A percentile compares a stretch with the other conserved stretches of the same genome.
phyloP scores from a whole-genome alignment of 345 rosid genomes.

The Microcos paniculata region DNA sequence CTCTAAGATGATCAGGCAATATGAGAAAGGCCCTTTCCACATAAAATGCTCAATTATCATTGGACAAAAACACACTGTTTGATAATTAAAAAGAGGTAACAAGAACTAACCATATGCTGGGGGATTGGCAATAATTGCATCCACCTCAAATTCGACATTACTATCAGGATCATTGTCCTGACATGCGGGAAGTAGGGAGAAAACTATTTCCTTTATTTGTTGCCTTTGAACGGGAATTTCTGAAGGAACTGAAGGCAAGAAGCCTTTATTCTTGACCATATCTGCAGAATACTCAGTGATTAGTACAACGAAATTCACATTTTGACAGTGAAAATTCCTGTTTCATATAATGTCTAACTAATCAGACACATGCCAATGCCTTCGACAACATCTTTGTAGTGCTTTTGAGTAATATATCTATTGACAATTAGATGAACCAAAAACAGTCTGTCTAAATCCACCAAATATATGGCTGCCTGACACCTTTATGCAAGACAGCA shows the following conservation, averaged over 20 bases:
- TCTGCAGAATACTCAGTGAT: constrained; percentile 49
- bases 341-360: background rate
- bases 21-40: background rate
- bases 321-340: background rate
- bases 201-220: constrained; percentile 80
- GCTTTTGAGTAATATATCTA: background rate
- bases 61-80: background rate
- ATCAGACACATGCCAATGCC: background rate
- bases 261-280: constrained; percentile 99
- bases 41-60: background rate
- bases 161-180: constrained; percentile 79
- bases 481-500: background rate
- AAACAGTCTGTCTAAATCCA: background rate
- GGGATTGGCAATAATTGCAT: constrained; percentile 98
- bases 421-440: background rate
- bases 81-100: background rate
- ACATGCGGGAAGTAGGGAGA: constrained; percentile 91
- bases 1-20: background rate
- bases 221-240: constrained; percentile 89
- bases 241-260: constrained; percentile 96
- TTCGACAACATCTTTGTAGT: background rate
- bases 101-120: constrained; percentile 84
- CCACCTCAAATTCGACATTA: constrained; percentile 75
- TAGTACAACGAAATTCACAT: background rate
- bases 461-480: background rate